A percentile compares a stretch with the other conserved stretches of the same genome.
Conservation (phyloP, 1,139 yeast species). For the Suhomyces terraborum region DNA sequence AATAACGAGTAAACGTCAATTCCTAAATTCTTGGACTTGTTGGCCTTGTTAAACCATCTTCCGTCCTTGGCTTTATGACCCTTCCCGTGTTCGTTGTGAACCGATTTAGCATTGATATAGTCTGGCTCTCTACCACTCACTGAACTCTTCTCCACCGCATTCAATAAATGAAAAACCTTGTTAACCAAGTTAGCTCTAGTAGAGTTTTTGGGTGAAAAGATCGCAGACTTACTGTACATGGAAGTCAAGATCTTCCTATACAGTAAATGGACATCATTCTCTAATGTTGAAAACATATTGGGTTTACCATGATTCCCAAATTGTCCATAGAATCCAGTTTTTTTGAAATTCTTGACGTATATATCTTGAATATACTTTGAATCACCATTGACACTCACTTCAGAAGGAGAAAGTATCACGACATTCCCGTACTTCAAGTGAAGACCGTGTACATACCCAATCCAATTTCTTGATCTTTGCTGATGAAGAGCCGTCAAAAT, state of each 20-base stretch:
- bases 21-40: slow-evolving; percentile 29
- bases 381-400: slow-evolving; percentile 59
- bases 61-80: slow-evolving; percentile 25
- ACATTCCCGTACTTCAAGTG: slow-evolving; percentile 61
- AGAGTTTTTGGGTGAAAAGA: slow-evolving; percentile 34
- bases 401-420: slow-evolving; percentile 62
- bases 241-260: slow-evolving; percentile 51
- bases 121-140: slow-evolving; percentile 40
- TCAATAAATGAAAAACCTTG: slow-evolving; percentile 29
- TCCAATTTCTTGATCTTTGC: slow-evolving; percentile 57
- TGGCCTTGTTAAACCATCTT: slow-evolving; percentile 33
- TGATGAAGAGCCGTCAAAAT: slow-evolving; percentile 50
- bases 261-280: slow-evolving; percentile 49
- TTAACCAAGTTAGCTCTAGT: slow-evolving; percentile 29
- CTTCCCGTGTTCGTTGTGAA: slow-evolving; percentile 38
- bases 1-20: slow-evolving; percentile 64
- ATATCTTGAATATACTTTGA: slow-evolving; percentile 54
- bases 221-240: slow-evolving; percentile 52
- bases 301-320: slow-evolving; percentile 59
- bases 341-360: slow-evolving; percentile 61
- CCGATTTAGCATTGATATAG: slow-evolving; percentile 33
- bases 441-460: slow-evolving; percentile 48
- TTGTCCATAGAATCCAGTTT: slow-evolving; percentile 60
- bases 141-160: slow-evolving; percentile 32
- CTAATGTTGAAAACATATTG: slow-evolving; percentile 61